Evolutionary conservation across 306 rosid genomes (phyloP).

Genomic region (Malus orientalis): DNA sequence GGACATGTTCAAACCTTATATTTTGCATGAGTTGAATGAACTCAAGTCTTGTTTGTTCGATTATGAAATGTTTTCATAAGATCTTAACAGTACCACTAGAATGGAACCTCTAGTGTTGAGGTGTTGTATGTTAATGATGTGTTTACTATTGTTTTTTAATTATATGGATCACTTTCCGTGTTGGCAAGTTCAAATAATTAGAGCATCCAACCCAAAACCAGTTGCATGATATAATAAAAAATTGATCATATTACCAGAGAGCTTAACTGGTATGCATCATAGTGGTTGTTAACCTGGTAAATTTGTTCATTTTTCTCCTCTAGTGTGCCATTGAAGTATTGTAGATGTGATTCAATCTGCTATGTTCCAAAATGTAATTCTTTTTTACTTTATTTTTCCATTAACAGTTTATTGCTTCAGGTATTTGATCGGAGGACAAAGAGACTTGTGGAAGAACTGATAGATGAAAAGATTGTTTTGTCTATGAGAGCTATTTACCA

Average conservation of each 20-base stretch:
- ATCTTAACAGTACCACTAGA: neutral
- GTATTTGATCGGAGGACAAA: conserved; percentile 80
- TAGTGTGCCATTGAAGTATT: neutral
- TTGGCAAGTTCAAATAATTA: neutral
- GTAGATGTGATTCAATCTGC: neutral
- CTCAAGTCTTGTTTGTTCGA: neutral
- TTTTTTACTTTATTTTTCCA: neutral
- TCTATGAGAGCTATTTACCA: conserved; percentile 99
- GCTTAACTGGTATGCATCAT: neutral
- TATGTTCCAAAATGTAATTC: neutral
- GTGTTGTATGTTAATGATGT: neutral
- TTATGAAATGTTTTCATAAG: neutral
- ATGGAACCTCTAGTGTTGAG: neutral
- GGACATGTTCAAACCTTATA: neutral
- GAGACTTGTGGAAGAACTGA: conserved; percentile 88
- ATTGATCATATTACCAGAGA: neutral
- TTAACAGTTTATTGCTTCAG: conserved; percentile 33
- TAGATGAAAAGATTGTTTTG: conserved; percentile 81
- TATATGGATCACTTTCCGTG: neutral
- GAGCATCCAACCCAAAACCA: neutral
- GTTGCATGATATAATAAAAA: neutral
- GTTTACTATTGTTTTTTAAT: neutral
- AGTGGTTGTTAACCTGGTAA: neutral
- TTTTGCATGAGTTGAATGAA: neutral
- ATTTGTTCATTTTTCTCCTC: neutral